Percentiles rank a stretch among this genome's conserved stretches.
Evolutionary conservation across 108 stramenopile species (phyloP).

Genomic region (Craspedostauros australis): DNA sequence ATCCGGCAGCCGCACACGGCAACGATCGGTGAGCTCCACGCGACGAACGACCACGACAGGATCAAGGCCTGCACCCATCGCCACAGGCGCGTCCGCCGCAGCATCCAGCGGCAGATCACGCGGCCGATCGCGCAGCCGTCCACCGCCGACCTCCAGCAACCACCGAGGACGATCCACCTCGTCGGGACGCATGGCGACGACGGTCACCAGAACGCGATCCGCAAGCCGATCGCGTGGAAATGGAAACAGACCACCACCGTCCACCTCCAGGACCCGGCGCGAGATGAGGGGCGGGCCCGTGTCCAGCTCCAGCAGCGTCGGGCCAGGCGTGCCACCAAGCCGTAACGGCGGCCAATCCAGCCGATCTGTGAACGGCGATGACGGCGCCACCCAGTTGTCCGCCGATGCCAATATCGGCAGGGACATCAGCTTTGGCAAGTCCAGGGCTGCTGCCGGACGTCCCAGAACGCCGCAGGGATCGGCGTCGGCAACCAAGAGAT

Average conservation of each 20-base stretch:
- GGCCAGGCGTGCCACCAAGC: slow-evolving; percentile 2
- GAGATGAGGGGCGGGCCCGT: slow-evolving; percentile 11
- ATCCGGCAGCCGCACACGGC: background rate
- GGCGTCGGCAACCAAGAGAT: slow-evolving; percentile 6
- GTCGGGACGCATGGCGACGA: too few species aligned
- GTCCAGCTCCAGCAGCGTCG: slow-evolving; percentile 12
- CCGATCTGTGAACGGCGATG: slow-evolving; percentile 3
- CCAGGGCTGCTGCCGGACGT: slow-evolving; percentile 3
- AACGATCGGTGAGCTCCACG: slow-evolving; percentile 18
- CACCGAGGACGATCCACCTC: slow-evolving; percentile 6
- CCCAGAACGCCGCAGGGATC: background rate
- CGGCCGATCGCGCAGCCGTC: slow-evolving; percentile 5
- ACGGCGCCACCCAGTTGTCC: background rate
- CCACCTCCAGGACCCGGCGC: slow-evolving; percentile 15
- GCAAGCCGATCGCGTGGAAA: slow-evolving; percentile 4
- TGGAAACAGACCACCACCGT: slow-evolving; percentile 15
- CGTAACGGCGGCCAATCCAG: background rate
- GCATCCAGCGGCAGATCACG: background rate
- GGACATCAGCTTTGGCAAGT: slow-evolving; percentile 32
- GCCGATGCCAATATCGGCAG: slow-evolving; percentile 41
- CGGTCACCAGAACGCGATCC: background rate
- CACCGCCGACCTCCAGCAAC: slow-evolving; percentile 8
- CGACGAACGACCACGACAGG: background rate
- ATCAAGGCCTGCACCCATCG: too few species aligned
- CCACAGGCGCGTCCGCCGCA: slow-evolving; percentile 1